Evolutionary conservation across 768 basidiomycete species (phyloP).

Genomic region (Calocybe indica): DNA sequence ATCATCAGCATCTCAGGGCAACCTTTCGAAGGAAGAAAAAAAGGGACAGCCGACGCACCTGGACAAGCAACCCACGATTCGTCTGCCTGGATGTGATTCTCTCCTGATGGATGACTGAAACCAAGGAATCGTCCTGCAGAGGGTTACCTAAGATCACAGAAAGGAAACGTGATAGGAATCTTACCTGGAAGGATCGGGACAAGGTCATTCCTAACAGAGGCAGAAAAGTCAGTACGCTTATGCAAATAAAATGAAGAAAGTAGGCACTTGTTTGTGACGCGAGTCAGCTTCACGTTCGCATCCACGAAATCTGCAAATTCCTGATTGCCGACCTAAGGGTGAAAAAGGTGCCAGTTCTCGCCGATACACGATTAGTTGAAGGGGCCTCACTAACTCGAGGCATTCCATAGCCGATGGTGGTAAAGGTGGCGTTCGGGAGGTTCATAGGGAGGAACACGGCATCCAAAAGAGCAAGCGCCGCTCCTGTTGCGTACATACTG

Average conservation of each 20-base stretch:
- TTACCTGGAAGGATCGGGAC: slow-evolving; percentile 27
- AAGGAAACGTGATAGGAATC: not conserved
- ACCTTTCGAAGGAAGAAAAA: not conserved
- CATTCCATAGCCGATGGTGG: slow-evolving; percentile 34
- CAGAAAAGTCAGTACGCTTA: not conserved
- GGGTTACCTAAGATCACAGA: not conserved
- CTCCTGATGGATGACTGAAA: slow-evolving; percentile 33
- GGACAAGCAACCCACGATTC: slow-evolving; percentile 21
- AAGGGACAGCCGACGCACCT: slow-evolving; percentile 8
- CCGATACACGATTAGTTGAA: not conserved
- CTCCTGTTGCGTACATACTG: slow-evolving; percentile 18
- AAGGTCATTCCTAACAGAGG: slow-evolving; percentile 14
- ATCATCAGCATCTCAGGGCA: too few relatives aligned
- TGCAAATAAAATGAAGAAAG: not conserved
- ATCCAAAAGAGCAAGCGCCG: slow-evolving; percentile 38
- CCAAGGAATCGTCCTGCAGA: slow-evolving; percentile 26
- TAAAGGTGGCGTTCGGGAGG: slow-evolving; percentile 33
- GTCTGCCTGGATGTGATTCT: slow-evolving; percentile 31
- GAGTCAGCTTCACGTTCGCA: slow-evolving; percentile 14
- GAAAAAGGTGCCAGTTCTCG: not conserved
- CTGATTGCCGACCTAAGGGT: slow-evolving; percentile 28
- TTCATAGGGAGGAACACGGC: slow-evolving; percentile 49
- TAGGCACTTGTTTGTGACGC: slow-evolving; percentile 16
- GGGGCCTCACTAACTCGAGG: slow-evolving; percentile 29
- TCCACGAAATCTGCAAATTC: slow-evolving; percentile 22